Percentiles rank a stretch among this genome's conserved stretches.
Evolutionary conservation across 2,329 filamentous ascomycete species (phyloP).

Genomic region (Phialophora expanda): DNA sequence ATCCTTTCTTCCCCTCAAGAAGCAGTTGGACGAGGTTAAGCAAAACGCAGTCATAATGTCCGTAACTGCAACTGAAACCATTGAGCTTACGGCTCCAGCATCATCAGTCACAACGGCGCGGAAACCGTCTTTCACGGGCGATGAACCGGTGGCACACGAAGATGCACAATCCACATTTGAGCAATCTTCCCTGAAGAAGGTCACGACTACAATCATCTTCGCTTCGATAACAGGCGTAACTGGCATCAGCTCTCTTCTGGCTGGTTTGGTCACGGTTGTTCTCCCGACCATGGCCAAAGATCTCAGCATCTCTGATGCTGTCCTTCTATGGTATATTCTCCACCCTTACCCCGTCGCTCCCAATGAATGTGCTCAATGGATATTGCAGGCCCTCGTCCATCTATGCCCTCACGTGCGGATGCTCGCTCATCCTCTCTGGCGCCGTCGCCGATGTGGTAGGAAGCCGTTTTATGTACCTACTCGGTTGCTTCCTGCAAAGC

Average conservation of each 20-base stretch:
- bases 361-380: not conserved
- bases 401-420: constrained; percentile 53
- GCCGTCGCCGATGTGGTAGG: constrained; percentile 60
- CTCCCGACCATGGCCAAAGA: constrained; percentile 39
- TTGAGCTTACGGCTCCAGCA: constrained; percentile 18
- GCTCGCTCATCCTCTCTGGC: constrained; percentile 57
- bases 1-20: not conserved
- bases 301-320: constrained; percentile 34
- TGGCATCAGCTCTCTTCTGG: constrained; percentile 33
- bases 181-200: constrained; percentile 9
- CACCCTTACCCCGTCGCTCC: not conserved
- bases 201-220: constrained; percentile 28
- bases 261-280: constrained; percentile 38
- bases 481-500: constrained; percentile 53
- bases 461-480: constrained; percentile 53
- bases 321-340: constrained; percentile 39
- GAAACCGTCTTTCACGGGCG: not conserved
- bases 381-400: constrained; percentile 44
- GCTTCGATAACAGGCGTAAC: constrained; percentile 30
- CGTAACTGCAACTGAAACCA: constrained; percentile 8
- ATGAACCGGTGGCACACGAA: not conserved
- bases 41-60: constrained; percentile 6
- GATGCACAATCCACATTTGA: not conserved
- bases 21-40: not conserved
- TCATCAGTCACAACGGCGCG: not conserved